Evolutionary conservation across 1,284 basidiomycete species (phyloP), one percentile per base, ranked within the genome.

Genomic region (Athelia psychrophila): DNA sequence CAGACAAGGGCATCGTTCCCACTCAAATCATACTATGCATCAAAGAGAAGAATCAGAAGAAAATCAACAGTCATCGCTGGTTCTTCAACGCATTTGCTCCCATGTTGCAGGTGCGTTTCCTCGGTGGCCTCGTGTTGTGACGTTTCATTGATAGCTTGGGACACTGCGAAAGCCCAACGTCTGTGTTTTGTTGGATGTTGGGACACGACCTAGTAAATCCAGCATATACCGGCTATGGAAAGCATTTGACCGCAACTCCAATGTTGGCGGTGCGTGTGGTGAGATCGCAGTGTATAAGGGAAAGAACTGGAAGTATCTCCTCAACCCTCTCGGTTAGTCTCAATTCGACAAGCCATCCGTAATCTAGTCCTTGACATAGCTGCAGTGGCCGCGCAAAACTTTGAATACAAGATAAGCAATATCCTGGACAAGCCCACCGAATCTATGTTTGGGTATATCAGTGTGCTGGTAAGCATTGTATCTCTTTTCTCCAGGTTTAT

Each of bases 351-450:
- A 35, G 47, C 18, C 44, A 49, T 15, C 20, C 24, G 23, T 25
- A n/a, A n/a, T n/a, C 12, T 44, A 20, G 6, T 9, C 30, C 51
- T 32, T 40, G 56, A 19, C 50, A 59, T 18, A 65, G 35, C 33
- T 35, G n/a, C 56, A 90, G 93, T 97, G 15, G 93, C 94, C 1
- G 89, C 93, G 1, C 95, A 97, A 64, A 95, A 95, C 66, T 97
- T 94, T 63, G 93, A 96, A 68, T 96, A 95, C 74, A 95, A 95
- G 69, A 83, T 93, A 61, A 91, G 90, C 58, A 88, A 93, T 66
- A 96, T 98, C 57, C 77, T 98, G 40, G 95, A 98, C 71, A 98
- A 98, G 69, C 91, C 95, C 1, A 93, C 89, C 16, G 95, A 98
- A 64, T 90, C 85, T 16, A 78, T 96, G 59, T 97, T 97, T 62